phyloP scores from a whole-genome alignment of 345 rosid species.

The Boechera retrofracta region DNA sequence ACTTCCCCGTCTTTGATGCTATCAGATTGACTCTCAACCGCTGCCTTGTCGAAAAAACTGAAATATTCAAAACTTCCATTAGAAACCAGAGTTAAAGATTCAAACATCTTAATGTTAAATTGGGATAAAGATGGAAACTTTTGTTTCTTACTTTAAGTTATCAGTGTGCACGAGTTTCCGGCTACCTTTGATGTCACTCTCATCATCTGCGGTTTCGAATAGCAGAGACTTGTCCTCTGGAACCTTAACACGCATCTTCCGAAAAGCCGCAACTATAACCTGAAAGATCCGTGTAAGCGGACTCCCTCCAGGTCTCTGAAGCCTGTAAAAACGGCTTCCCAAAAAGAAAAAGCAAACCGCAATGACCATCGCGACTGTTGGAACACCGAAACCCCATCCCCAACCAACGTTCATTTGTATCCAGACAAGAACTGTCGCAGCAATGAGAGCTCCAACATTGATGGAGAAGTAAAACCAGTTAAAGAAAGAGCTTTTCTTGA shows the following conservation, averaged over 20 bases:
- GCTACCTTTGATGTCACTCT: constrained; percentile 76
- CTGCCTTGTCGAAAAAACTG: constrained; percentile 95
- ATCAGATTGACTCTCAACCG: constrained; percentile 67
- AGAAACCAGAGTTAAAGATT: not conserved
- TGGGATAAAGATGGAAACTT: constrained; percentile 9
- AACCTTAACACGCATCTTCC: constrained; percentile 64
- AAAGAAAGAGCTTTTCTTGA: constrained; percentile 88
- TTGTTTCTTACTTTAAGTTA: constrained; percentile 58
- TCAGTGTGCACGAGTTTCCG: constrained; percentile 78
- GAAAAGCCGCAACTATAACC: constrained; percentile 80
- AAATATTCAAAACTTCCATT: not conserved
- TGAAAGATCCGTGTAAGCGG: constrained; percentile 82
- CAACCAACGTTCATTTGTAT: constrained; percentile 97
- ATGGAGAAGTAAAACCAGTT: constrained; percentile 97
- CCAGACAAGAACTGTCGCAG: constrained; percentile 89
- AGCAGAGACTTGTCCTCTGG: constrained; percentile 78
- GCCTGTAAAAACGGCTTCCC: constrained; percentile 69
- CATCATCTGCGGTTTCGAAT: constrained; percentile 69
- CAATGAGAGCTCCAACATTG: constrained; percentile 87
- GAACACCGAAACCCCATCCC: constrained; percentile 97
- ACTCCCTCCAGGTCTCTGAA: constrained; percentile 94
- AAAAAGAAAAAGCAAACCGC: constrained; percentile 81
- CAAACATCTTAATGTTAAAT: not conserved
- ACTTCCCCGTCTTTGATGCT: constrained; percentile 50
- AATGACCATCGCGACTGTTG: constrained; percentile 80